Percentiles rank a stretch among this genome's conserved stretches.
phyloP scores from a whole-genome alignment of 192 early-diverging fungal species.

The Entrophospora sp. region DNA sequence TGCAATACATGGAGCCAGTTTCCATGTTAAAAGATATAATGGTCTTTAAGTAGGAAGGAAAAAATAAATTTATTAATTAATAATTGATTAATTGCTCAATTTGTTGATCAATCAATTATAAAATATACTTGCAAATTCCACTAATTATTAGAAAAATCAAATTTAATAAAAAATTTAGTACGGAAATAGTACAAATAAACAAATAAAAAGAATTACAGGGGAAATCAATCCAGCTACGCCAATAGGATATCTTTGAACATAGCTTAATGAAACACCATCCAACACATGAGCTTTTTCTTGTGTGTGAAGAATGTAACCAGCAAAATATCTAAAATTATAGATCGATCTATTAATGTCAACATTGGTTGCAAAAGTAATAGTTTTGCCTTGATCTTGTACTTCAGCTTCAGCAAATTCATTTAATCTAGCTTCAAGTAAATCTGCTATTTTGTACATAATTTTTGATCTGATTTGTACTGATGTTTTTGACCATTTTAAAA shows the following conservation, averaged over 20 bases:
- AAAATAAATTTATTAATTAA: too few species aligned
- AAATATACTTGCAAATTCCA: slow-evolving; percentile 47
- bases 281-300: slow-evolving; percentile 35
- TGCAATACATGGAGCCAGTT: slow-evolving; percentile 65
- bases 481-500: slow-evolving; percentile 51
- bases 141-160: not conserved
- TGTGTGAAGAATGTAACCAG: slow-evolving; percentile 41
- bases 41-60: too few species aligned
- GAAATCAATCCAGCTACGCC: slow-evolving; percentile 64
- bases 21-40: slow-evolving; percentile 60
- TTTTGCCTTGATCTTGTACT: slow-evolving; percentile 64
- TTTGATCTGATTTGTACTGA: slow-evolving; percentile 34
- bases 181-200: too few species aligned
- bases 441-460: slow-evolving; percentile 47
- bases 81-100: too few species aligned
- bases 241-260: slow-evolving; percentile 37
- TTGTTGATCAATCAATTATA: too few species aligned
- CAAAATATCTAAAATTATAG: slow-evolving; percentile 64
- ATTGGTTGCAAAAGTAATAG: slow-evolving; percentile 43
- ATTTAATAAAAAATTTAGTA: not conserved
- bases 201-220: slow-evolving; percentile 25
- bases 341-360: slow-evolving; percentile 57
- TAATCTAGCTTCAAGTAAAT: slow-evolving; percentile 32
- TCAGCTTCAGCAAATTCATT: slow-evolving; percentile 58
- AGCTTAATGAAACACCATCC: slow-evolving; percentile 43